A percentile compares a stretch with the other conserved stretches of the same genome.
Conservation (phyloP, 176 grass and related monocot genomes). For the Tuctoria greenei region DNA sequence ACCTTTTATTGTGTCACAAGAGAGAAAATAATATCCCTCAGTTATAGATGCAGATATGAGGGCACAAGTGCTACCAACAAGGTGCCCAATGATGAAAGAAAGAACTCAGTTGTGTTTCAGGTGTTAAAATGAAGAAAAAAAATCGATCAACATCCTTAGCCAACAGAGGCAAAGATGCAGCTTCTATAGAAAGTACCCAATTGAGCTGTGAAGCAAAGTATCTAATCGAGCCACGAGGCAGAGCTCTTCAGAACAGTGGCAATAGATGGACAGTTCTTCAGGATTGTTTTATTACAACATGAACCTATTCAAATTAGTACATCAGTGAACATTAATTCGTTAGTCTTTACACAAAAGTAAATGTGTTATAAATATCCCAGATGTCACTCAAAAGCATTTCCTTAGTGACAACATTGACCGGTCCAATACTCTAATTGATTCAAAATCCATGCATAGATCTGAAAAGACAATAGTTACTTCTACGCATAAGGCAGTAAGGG, state of each 20-base stretch:
- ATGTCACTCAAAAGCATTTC: not conserved
- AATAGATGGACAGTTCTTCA: not conserved
- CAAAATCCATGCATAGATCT: not conserved
- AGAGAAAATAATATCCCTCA: not conserved
- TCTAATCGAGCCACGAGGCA: too few relatives aligned
- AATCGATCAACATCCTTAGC: not conserved
- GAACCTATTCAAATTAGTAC: not conserved
- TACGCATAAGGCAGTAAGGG: not conserved
- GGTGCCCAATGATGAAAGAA: not conserved
- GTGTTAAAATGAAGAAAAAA: not conserved
- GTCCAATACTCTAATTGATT: not conserved
- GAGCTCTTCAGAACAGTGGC: not conserved
- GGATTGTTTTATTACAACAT: conserved; percentile 5
- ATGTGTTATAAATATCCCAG: not conserved
- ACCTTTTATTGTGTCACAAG: not conserved
- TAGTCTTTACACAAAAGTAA: not conserved
- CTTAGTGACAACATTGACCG: not conserved
- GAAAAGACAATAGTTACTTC: not conserved
- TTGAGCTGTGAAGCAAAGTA: not conserved
- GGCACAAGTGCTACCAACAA: not conserved
- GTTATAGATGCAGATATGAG: not conserved
- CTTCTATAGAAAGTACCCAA: conserved; percentile 11
- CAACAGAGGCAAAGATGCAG: conserved; percentile 3
- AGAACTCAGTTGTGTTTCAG: not conserved
- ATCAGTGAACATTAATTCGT: not conserved